Evolutionary conservation across 305 asterid genomes (phyloP).

Genomic region (Rubia occidens): DNA sequence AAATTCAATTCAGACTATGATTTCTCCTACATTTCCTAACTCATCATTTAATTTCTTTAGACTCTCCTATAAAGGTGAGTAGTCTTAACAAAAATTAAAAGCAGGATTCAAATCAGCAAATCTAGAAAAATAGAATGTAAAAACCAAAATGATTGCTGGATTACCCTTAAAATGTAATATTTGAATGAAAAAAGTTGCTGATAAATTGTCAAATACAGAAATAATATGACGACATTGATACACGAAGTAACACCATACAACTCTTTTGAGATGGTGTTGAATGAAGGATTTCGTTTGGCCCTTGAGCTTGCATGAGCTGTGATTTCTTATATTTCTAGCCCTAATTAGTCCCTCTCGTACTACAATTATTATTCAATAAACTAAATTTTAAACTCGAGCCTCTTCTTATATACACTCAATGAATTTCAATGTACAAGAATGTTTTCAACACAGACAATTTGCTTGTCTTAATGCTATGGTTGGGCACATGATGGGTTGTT

Average conservation of each 20-base stretch:
- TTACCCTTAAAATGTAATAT: background rate
- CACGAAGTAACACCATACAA: background rate
- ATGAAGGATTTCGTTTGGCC: background rate
- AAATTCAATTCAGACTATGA: too few species aligned
- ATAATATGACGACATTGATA: background rate
- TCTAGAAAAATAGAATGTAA: background rate
- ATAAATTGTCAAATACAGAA: background rate
- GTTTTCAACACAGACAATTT: background rate
- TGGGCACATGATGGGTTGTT: background rate
- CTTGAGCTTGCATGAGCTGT: background rate
- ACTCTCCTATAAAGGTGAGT: too few species aligned
- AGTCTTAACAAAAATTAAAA: background rate
- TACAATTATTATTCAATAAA: background rate
- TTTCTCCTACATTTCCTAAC: too few species aligned
- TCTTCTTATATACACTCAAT: background rate
- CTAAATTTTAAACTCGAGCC: background rate
- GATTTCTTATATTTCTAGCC: background rate
- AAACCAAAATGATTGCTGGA: background rate
- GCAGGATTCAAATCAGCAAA: background rate
- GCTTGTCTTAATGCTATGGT: slow-evolving; percentile 1
- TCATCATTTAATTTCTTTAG: too few species aligned
- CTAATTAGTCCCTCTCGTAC: background rate
- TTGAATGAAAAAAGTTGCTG: background rate
- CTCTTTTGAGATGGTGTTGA: background rate
- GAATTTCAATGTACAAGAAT: background rate